Conservation (phyloP, 1,284 basidiomycete species). For the Leccinum pachyderme region DNA sequence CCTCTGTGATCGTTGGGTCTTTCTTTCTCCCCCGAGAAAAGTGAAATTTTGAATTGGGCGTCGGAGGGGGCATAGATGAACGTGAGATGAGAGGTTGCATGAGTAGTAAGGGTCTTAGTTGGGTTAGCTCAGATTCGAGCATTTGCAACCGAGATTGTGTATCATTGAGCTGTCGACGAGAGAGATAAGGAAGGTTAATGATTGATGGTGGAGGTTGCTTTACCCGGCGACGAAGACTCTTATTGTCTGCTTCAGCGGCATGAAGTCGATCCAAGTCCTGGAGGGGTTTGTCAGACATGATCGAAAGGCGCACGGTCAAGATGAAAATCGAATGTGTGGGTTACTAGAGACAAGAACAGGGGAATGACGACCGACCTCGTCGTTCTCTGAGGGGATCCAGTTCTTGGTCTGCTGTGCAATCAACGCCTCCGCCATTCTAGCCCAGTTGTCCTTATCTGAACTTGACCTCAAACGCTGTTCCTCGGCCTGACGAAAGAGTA, state of each 20-base stretch:
- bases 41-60: conserved; percentile 21
- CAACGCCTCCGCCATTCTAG: conserved; percentile 60
- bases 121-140: conserved; percentile 44
- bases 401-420: conserved; percentile 46
- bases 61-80: conserved; percentile 18
- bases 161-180: conserved; percentile 38
- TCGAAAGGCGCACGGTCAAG: background rate
- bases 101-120: conserved; percentile 45
- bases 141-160: conserved; percentile 37
- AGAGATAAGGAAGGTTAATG: conserved; percentile 8
- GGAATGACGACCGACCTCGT: conserved; percentile 41
- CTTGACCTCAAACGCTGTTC: conserved; percentile 59
- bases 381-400: conserved; percentile 32
- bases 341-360: background rate
- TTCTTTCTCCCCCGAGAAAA: conserved; percentile 28
- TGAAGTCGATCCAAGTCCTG: conserved; percentile 55
- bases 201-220: conserved; percentile 1
- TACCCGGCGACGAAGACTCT: conserved; percentile 54
- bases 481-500: conserved; percentile 47
- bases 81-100: conserved; percentile 40
- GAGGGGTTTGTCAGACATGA: conserved; percentile 12
- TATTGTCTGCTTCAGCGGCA: conserved; percentile 53
- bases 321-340: background rate
- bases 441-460: conserved; percentile 59
- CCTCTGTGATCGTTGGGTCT: conserved; percentile 18